Evolutionary conservation across 2,329 filamentous ascomycete genomes (phyloP).

Genomic region (Ramichloridium luteum): DNA sequence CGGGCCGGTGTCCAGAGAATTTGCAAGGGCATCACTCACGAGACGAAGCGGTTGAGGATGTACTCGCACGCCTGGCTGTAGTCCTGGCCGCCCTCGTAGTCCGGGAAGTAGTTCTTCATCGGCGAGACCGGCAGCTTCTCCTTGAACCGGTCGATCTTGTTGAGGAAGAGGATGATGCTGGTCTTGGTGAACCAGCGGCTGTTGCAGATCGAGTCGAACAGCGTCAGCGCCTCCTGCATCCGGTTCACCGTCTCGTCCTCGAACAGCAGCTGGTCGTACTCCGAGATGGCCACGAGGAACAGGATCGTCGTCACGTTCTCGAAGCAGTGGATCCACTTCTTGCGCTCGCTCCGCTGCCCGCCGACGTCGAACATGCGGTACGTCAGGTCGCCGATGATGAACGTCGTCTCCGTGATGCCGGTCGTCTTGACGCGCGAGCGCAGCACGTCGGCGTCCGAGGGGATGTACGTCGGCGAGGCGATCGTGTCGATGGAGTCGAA

Average conservation of each 20-base stretch:
- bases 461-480: constrained; percentile 81
- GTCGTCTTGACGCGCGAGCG: constrained; percentile 95
- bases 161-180: constrained; percentile 60
- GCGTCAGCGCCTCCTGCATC: constrained; percentile 59
- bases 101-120: constrained; percentile 66
- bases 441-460: constrained; percentile 88
- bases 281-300: constrained; percentile 91
- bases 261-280: constrained; percentile 92
- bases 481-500: constrained; percentile 92
- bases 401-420: constrained; percentile 92
- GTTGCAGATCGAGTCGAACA: constrained; percentile 63
- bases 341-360: constrained; percentile 89
- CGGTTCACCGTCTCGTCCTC: constrained; percentile 79
- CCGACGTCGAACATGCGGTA: constrained; percentile 98
- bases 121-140: constrained; percentile 61
- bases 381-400: constrained; percentile 86
- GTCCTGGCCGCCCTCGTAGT: constrained; percentile 85
- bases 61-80: constrained; percentile 96
- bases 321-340: constrained; percentile 99
- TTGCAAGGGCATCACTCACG: constrained; percentile 19
- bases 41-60: constrained; percentile 93
- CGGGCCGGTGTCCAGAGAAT: not conserved
- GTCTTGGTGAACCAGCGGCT: constrained; percentile 62
- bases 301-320: constrained; percentile 96
- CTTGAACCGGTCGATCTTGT: constrained; percentile 66